phyloP scores from a whole-genome alignment of 371 early-diverging fungal species.

The Blakeslea trispora region DNA sequence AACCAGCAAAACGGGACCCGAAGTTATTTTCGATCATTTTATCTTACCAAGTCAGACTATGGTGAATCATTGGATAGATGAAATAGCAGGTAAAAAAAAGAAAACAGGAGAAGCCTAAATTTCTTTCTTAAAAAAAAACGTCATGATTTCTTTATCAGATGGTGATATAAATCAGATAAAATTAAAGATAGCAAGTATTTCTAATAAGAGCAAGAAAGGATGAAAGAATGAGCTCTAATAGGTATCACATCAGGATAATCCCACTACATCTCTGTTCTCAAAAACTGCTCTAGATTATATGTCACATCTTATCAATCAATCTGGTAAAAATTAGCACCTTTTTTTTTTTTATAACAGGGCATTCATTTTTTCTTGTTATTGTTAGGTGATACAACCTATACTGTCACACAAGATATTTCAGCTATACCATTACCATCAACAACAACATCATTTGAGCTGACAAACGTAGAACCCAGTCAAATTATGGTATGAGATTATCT shows the following conservation, averaged over 20 bases:
- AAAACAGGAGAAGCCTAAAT: too few species aligned
- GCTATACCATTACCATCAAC: too few species aligned
- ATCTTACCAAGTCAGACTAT: conserved; percentile 14
- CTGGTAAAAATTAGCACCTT: too few species aligned
- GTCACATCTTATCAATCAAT: conserved; percentile 4
- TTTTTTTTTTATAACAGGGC: too few species aligned
- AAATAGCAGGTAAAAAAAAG: conserved; percentile 9
- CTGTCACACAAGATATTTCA: neutral
- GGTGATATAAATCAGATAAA: conserved; percentile 5
- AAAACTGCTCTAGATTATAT: conserved; percentile 4
- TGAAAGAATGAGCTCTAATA: neutral
- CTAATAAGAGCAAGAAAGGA: neutral
- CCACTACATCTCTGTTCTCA: conserved; percentile 2
- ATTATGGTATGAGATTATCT: conserved; percentile 4
- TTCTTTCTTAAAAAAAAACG: too few species aligned
- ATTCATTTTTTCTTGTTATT: too few species aligned
- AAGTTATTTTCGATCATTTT: conserved; percentile 16
- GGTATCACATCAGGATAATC: neutral
- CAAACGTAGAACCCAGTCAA: neutral
- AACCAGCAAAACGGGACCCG: conserved; percentile 8
- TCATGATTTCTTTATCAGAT: too few species aligned
- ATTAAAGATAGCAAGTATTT: conserved; percentile 9
- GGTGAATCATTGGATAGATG: conserved; percentile 14
- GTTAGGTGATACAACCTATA: too few species aligned
- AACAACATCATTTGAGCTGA: neutral